Evolutionary conservation across 495 filamentous ascomycete species (phyloP).

Genomic region (Lichina pygmaea): DNA sequence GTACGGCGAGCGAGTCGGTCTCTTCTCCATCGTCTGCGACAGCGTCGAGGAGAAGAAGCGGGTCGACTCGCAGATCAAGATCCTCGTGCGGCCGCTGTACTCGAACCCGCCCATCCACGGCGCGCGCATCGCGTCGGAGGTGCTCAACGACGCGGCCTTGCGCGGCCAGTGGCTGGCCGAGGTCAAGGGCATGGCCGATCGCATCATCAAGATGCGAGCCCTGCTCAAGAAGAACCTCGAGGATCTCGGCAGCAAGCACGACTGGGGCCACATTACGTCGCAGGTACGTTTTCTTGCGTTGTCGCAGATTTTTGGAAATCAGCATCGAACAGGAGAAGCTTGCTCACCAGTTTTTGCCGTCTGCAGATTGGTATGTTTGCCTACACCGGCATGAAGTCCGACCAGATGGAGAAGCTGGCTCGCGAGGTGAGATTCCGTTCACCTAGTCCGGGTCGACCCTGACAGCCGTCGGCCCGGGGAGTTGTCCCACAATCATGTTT

Average conservation of each 20-base stretch:
- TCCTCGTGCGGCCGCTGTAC: constrained; percentile 88
- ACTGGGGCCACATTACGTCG: constrained; percentile 95
- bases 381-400: constrained; percentile 77
- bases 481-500: neutral
- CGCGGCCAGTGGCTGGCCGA: constrained; percentile 89
- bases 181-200: constrained; percentile 97
- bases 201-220: constrained; percentile 93
- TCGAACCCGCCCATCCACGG: constrained; percentile 95
- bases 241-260: constrained; percentile 77
- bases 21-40: constrained; percentile 76
- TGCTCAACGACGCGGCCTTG: constrained; percentile 65
- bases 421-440: constrained; percentile 38
- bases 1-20: constrained; percentile 93
- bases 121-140: constrained; percentile 75
- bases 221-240: constrained; percentile 82
- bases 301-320: neutral
- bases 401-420: constrained; percentile 78
- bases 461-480: neutral
- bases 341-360: neutral
- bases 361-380: constrained; percentile 89
- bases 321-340: constrained; percentile 1
- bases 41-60: constrained; percentile 80
- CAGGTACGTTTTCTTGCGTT: constrained; percentile 24
- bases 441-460: no score
- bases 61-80: constrained; percentile 94